Evolutionary conservation across 192 early-diverging fungal genomes (phyloP).

Genomic region (Lunasporangiospora selenospora): DNA sequence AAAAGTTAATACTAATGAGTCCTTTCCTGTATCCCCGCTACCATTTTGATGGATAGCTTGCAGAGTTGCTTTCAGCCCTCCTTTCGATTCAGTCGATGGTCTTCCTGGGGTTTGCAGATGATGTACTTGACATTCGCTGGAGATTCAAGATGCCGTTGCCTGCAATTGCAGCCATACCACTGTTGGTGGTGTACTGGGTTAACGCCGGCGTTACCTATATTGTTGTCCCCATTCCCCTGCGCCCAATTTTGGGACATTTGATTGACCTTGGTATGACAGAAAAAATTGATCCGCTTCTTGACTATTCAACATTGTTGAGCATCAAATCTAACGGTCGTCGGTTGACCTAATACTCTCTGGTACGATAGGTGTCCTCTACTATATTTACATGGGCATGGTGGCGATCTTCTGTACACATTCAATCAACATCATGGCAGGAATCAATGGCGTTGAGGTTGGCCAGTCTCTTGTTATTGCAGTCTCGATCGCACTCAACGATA

Average conservation of each 20-base stretch:
- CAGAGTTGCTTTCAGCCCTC: conserved; percentile 90
- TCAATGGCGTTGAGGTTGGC: conserved; percentile 96
- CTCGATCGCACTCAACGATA: conserved; percentile 80
- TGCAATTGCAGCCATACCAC: conserved; percentile 88
- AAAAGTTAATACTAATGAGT: neutral
- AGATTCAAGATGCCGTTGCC: conserved; percentile 95
- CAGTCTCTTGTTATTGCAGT: conserved; percentile 92
- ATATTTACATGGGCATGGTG: conserved; percentile 89
- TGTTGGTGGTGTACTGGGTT: conserved; percentile 94
- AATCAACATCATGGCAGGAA: conserved; percentile 98
- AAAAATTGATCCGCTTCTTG: no score
- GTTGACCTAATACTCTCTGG: neutral
- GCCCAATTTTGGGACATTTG: conserved; percentile 71
- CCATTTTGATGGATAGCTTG: conserved; percentile 63
- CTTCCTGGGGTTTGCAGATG: conserved; percentile 97
- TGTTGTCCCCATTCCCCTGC: conserved; percentile 83
- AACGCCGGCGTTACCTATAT: conserved; percentile 89
- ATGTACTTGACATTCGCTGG: conserved; percentile 97
- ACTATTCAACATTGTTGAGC: neutral
- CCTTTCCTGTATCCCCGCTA: neutral
- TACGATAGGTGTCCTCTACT: conserved; percentile 80
- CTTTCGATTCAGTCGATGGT: conserved; percentile 96
- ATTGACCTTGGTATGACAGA: conserved; percentile 80
- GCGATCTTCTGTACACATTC: conserved; percentile 96
- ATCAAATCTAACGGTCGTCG: neutral